Percentiles rank a stretch among this genome's conserved stretches.
These are phyloP conservation scores for Seminavis robusta DNA, from an alignment of 108 stramenopile species.

Conservation along the genomic window DNA sequence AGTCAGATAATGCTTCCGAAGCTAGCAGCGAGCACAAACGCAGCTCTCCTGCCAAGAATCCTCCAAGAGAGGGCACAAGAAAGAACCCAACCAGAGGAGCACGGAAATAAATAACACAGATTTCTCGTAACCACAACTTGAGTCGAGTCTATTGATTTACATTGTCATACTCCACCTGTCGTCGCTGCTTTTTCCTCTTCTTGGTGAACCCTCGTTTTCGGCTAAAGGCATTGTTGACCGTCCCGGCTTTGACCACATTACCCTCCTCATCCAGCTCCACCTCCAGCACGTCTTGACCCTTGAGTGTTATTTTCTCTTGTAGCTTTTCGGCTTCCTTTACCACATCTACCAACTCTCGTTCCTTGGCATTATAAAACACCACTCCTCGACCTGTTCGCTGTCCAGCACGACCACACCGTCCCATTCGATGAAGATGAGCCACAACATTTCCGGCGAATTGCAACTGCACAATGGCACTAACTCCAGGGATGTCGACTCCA, in stretches of 20 bases:
- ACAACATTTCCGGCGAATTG: constrained; percentile 96
- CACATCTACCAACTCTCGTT: constrained; percentile 69
- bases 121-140: too few species aligned
- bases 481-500: constrained; percentile 96
- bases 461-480: constrained; percentile 93
- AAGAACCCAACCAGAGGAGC: too few species aligned
- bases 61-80: too few species aligned
- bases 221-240: constrained; percentile 79
- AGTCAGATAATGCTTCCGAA: not conserved
- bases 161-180: constrained; percentile 18
- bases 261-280: constrained; percentile 25
- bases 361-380: constrained; percentile 77
- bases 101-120: too few species aligned
- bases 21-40: constrained; percentile 5
- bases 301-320: constrained; percentile 70
- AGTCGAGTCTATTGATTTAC: not conserved
- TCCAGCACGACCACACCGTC: constrained; percentile 95
- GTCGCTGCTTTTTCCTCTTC: constrained; percentile 72
- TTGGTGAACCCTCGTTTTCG: constrained; percentile 85
- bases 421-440: constrained; percentile 98
- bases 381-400: constrained; percentile 89
- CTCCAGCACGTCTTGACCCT: constrained; percentile 57
- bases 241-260: constrained; percentile 35
- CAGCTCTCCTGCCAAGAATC: too few species aligned
- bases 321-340: constrained; percentile 73